Evolutionary conservation across 1,139 yeast species (phyloP).

Genomic region (Suhomyces ambrosiae): DNA sequence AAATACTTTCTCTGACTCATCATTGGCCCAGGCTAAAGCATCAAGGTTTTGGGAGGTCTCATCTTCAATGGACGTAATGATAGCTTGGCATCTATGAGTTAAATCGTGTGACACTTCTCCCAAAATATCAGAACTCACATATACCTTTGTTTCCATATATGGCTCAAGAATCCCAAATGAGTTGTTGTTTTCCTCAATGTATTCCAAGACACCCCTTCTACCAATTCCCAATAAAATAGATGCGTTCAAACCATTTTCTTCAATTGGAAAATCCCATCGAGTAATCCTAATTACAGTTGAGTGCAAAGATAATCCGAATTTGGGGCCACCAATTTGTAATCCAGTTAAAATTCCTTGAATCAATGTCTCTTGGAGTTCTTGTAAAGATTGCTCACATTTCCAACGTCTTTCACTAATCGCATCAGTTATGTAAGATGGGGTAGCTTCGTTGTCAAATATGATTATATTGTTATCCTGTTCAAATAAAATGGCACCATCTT

Average conservation of each 20-base stretch:
- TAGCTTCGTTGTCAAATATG: conserved; percentile 32
- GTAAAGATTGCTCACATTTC: conserved; percentile 51
- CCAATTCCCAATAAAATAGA: conserved; percentile 33
- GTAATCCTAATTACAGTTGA: conserved; percentile 57
- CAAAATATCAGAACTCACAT: conserved; percentile 67
- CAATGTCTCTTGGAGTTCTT: conserved; percentile 54
- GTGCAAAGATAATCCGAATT: conserved; percentile 64
- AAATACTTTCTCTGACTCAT: conserved; percentile 53
- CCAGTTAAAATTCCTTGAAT: conserved; percentile 69
- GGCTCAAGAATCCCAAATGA: conserved; percentile 74
- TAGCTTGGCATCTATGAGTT: conserved; percentile 69
- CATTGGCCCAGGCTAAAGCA: conserved; percentile 44
- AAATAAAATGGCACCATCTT: conserved; percentile 39
- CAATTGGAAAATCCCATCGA: conserved; percentile 58
- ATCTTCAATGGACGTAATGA: conserved; percentile 64
- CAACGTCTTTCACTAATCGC: conserved; percentile 47
- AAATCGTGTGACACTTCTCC: conserved; percentile 85
- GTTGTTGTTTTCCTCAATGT: conserved; percentile 29
- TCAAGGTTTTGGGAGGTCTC: conserved; percentile 47
- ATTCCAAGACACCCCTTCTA: conserved; percentile 40
- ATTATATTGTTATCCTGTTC: conserved; percentile 43
- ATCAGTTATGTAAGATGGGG: conserved; percentile 27
- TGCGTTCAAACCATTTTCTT: conserved; percentile 34
- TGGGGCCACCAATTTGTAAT: conserved; percentile 76
- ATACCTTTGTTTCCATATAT: conserved; percentile 75